Evolutionary conservation across 2,329 filamentous ascomycete species (phyloP).

Genomic region (Westerdykella ornata): DNA sequence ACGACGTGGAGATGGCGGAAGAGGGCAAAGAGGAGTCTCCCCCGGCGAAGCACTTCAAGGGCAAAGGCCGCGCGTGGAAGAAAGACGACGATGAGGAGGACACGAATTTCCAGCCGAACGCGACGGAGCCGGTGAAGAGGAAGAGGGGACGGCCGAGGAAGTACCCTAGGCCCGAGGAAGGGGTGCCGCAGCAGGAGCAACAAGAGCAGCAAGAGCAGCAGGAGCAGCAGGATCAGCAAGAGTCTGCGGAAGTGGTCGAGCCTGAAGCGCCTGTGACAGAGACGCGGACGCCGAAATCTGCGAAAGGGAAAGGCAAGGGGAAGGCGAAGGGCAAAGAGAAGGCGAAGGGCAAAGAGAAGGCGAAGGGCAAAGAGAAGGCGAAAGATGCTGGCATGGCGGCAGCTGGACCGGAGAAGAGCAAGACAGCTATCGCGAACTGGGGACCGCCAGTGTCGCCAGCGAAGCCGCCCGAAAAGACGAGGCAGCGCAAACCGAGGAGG

Average conservation of each 20-base stretch:
- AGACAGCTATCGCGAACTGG: no score
- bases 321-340: slow-evolving; percentile 7
- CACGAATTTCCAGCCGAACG: slow-evolving; percentile 10
- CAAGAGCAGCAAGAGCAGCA: background rate
- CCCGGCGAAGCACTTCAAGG: slow-evolving; percentile 23
- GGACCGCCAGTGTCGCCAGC: no score
- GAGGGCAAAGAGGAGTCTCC: background rate
- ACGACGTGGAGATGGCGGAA: background rate
- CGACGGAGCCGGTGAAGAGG: slow-evolving; percentile 1
- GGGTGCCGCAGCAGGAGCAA: background rate
- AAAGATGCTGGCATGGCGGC: no score
- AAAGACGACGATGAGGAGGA: slow-evolving; percentile 29
- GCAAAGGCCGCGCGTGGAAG: slow-evolving; percentile 29
- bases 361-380: slow-evolving; percentile 7
- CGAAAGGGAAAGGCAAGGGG: slow-evolving; percentile 10
- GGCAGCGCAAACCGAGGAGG: no score
- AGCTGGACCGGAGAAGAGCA: no score
- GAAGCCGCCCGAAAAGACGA: no score
- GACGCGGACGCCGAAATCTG: slow-evolving; percentile 12
- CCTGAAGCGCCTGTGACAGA: slow-evolving; percentile 10
- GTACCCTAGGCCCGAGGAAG: background rate
- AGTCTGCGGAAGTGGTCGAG: background rate
- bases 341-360: slow-evolving; percentile 10
- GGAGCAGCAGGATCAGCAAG: background rate
- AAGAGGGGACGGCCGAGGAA: slow-evolving; percentile 6